Evolutionary conservation across 352 stramenopile species (phyloP), one percentile per base, ranked within the genome.

Genomic region (Phytophthora citricola): DNA sequence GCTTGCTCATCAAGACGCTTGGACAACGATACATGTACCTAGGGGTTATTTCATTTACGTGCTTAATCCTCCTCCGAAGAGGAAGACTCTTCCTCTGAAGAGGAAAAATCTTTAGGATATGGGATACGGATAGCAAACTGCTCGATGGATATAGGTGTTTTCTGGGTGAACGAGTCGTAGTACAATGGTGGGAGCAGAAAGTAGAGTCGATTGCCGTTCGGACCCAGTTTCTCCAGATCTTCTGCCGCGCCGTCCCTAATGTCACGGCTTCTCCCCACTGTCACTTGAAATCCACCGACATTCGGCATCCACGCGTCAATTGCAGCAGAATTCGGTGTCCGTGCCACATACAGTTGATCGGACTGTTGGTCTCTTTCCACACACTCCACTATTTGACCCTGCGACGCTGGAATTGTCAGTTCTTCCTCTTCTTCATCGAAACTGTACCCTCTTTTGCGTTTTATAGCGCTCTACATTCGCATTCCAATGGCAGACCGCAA

Each of bases 131-230:
- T 17, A 17, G 17, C 17, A 17, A 17, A 17, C 17, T 17, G 17
- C 0, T 17, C 17, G 17, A 17, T 17, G 17, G 17, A 17, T 17
- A 17, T 0, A 17, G 17, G 57, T 54, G 54, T 65, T 53, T 69
- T 72, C 63, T 69, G 69, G 45, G 68, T 72, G 45, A 76, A 73
- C 15, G 62, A 69, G 6, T 76, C 29, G 61, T 65, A 78, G 60
- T 72, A 68, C 47, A 64, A 61, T 57, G 69, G 69, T 59, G 69
- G 65, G 64, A 75, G 65, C 50, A 76, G 57, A 61, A 71, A 72
- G 57, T 47, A 71, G 54, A 77, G 64, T 40, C 64, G 65, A 66
- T 78, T 75, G 59, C 59, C 56, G 17, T 66, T 62, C 44, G n/a
- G 10, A 65, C 66, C 70, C 59, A 78, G 66, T 67, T 74, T 71